Percentiles rank a stretch among this genome's conserved stretches.
These are phyloP conservation scores for Skeletonema potamos DNA, from an alignment of 108 stramenopile genomes.

Conservation along the genomic window DNA sequence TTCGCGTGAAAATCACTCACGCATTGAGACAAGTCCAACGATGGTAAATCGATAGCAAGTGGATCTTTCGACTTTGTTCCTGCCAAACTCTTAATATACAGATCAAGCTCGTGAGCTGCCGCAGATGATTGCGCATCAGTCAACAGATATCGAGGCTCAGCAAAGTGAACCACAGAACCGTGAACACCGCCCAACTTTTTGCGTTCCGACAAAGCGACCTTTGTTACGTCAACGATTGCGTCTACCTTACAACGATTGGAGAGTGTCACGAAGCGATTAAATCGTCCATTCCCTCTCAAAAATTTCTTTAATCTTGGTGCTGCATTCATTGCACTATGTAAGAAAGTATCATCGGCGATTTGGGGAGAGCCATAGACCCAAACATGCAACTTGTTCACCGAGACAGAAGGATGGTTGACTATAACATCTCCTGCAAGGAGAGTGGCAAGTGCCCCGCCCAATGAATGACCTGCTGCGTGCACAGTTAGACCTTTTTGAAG, in stretches of 20 bases:
- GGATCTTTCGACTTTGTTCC: not conserved
- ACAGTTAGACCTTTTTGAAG: constrained; percentile 36
- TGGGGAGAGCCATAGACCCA: constrained; percentile 68
- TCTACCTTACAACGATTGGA: constrained; percentile 17
- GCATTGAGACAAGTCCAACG: not conserved
- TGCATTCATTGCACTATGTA: constrained; percentile 17
- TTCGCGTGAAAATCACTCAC: not conserved
- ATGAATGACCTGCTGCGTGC: constrained; percentile 52
- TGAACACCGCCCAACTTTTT: constrained; percentile 24
- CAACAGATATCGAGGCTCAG: constrained; percentile 13
- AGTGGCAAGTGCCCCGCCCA: constrained; percentile 46
- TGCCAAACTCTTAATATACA: not conserved
- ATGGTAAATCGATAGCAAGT: not conserved
- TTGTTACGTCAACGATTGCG: constrained; percentile 12
- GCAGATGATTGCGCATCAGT: not conserved
- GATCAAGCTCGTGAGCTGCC: not conserved
- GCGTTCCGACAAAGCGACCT: constrained; percentile 6
- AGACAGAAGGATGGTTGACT: constrained; percentile 30
- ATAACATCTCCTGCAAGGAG: constrained; percentile 46
- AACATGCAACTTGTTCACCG: constrained; percentile 9
- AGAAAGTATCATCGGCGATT: constrained; percentile 46
- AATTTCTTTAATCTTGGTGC: constrained; percentile 32
- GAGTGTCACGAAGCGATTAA: constrained; percentile 27
- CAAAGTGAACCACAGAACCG: constrained; percentile 17
- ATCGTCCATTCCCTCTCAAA: constrained; percentile 17